Conservation (phyloP, 2,329 filamentous ascomycete genomes). For the Xenoacremonium recifei region DNA sequence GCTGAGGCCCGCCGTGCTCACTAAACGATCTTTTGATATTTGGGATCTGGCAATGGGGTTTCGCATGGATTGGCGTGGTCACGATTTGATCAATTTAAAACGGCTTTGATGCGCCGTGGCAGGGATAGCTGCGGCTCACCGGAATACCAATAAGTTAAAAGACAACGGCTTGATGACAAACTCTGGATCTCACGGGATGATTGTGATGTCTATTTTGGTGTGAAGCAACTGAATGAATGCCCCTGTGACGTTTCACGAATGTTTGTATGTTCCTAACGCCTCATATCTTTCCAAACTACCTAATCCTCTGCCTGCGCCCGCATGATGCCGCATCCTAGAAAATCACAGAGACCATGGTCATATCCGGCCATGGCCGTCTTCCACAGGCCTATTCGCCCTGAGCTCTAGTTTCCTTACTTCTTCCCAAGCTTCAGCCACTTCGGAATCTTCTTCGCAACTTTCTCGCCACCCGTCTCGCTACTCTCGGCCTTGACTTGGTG, state of each 20-base stretch:
- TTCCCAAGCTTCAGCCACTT: constrained; percentile 76
- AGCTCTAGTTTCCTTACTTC: constrained; percentile 51
- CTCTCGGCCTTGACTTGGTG: constrained; percentile 31
- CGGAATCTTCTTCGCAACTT: constrained; percentile 70
- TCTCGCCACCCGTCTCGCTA: constrained; percentile 42
- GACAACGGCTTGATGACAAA: constrained; percentile 24
- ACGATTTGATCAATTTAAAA: constrained; percentile 31
- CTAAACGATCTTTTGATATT: constrained; percentile 42
- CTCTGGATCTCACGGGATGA: not conserved
- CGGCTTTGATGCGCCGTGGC: constrained; percentile 31
- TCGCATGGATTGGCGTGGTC: constrained; percentile 37
- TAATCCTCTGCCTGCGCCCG: no score
- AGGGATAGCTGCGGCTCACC: constrained; percentile 31
- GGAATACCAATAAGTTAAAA: constrained; percentile 35
- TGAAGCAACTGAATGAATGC: no score
- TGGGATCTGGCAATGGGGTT: constrained; percentile 28
- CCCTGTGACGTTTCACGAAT: no score
- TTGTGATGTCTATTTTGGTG: no score
- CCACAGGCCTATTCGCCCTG: no score
- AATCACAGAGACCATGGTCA: no score
- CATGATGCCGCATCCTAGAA: no score
- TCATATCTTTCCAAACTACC: no score
- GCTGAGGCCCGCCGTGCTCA: constrained; percentile 80
- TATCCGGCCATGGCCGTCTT: no score
- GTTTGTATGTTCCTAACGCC: no score